Percentiles rank a stretch among this genome's conserved stretches.
Conservation (phyloP, 768 basidiomycete genomes). For the Suillus hirtellus region DNA sequence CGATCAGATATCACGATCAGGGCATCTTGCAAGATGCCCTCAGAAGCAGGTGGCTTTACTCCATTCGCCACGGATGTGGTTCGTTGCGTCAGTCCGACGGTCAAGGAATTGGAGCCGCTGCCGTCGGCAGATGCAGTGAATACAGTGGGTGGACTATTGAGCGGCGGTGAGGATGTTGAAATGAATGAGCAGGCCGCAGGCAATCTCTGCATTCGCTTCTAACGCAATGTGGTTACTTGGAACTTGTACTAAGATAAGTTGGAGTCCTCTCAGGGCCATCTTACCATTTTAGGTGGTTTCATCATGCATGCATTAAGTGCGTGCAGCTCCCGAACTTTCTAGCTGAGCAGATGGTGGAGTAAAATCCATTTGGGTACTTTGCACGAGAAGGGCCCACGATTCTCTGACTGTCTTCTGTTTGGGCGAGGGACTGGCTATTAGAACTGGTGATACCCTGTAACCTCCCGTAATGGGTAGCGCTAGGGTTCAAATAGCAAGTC, state of each 20-base stretch:
- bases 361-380: background rate
- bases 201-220: background rate
- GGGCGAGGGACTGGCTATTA: background rate
- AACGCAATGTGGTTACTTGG: slow-evolving; percentile 1
- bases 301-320: background rate
- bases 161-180: slow-evolving; percentile 26
- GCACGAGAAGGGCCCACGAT: background rate
- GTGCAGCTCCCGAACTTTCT: background rate
- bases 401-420: background rate
- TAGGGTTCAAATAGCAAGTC: background rate
- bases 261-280: background rate
- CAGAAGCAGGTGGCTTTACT: slow-evolving; percentile 10
- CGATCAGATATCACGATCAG: slow-evolving; percentile 17
- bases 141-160: slow-evolving; percentile 43
- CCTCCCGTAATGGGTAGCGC: background rate
- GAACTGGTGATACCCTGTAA: slow-evolving; percentile 2
- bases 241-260: background rate
- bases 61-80: slow-evolving; percentile 31
- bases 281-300: background rate
- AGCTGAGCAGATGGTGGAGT: slow-evolving; percentile 2
- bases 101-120: slow-evolving; percentile 31
- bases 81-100: slow-evolving; percentile 33
- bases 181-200: background rate
- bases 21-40: background rate
- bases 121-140: slow-evolving; percentile 23